phyloP scores from a whole-genome alignment of 164 flowering plant species.

The Hamamelis virginiana region DNA sequence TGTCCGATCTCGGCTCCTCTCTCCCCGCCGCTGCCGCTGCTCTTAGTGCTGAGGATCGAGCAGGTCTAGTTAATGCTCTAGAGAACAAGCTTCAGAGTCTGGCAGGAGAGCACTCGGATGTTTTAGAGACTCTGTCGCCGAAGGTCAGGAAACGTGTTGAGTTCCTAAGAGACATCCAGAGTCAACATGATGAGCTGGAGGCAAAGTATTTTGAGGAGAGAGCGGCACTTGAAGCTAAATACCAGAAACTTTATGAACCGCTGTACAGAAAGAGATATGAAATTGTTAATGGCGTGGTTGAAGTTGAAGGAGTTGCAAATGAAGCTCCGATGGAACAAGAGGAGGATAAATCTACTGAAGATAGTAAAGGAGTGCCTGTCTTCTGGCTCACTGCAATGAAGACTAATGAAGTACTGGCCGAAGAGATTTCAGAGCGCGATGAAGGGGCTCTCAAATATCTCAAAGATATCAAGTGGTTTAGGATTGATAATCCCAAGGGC shows the following conservation, averaged over 20 bases:
- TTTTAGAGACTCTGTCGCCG: conserved; percentile 57
- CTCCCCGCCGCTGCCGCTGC: conserved; percentile 39
- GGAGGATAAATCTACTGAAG: conserved; percentile 44
- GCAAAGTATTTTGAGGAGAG: conserved; percentile 45
- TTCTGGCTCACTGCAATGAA: conserved; percentile 48
- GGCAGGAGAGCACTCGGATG: conserved; percentile 58
- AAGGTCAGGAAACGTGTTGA: conserved; percentile 71
- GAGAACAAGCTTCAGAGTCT: conserved; percentile 68
- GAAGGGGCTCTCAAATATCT: conserved; percentile 72
- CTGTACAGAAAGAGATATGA: conserved; percentile 48
- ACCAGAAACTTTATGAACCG: conserved; percentile 43
- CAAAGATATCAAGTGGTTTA: conserved; percentile 75
- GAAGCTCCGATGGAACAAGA: conserved; percentile 33
- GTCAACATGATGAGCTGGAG: conserved; percentile 41
- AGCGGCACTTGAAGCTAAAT: conserved; percentile 36
- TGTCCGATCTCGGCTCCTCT: conserved; percentile 51
- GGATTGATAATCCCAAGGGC: conserved; percentile 63
- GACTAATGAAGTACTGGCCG: conserved; percentile 36
- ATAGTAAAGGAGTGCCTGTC: conserved; percentile 49
- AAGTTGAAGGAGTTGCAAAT: conserved; percentile 56
- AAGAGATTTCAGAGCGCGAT: conserved; percentile 40
- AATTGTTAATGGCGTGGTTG: conserved; percentile 68
- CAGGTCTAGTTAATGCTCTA: conserved; percentile 55
- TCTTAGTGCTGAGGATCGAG: conserved; percentile 55
- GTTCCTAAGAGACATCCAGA: conserved; percentile 66